Evolutionary conservation across 495 filamentous ascomycete genomes (phyloP).

Genomic region (Neurospora sp.): DNA sequence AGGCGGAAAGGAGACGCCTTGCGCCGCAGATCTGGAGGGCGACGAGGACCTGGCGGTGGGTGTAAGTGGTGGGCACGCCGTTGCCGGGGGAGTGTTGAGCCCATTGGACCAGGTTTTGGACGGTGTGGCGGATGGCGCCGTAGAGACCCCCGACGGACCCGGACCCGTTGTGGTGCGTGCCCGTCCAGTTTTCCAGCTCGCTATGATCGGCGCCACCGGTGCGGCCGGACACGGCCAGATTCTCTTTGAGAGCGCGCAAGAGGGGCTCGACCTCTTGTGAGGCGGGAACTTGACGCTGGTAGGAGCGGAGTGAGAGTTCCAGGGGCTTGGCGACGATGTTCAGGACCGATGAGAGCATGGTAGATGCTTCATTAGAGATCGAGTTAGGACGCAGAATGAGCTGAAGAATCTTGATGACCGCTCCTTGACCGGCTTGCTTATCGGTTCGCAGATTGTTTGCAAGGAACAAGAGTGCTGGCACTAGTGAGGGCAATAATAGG

Average conservation of each 20-base stretch:
- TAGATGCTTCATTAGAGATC: conserved; percentile 67
- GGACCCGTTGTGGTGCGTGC: conserved; percentile 12
- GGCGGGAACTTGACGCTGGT: conserved; percentile 57
- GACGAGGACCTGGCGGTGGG: conserved; percentile 61
- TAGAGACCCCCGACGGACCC: conserved; percentile 50
- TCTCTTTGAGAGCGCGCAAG: conserved; percentile 56
- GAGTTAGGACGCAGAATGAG: conserved; percentile 66
- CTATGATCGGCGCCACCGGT: conserved; percentile 54
- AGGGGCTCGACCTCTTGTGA: conserved; percentile 64
- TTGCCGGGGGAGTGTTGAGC: conserved; percentile 51
- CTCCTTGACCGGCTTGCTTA: conserved; percentile 36
- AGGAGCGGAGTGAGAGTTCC: conserved; percentile 61
- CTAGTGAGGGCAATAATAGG: conserved; percentile 79
- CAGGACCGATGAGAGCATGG: conserved; percentile 74
- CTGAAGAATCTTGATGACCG: conserved; percentile 65
- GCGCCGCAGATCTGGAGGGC: conserved; percentile 64
- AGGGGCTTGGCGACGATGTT: conserved; percentile 72
- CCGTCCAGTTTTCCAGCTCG: conserved; percentile 70
- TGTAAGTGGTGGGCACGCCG: conserved; percentile 64
- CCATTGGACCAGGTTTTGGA: conserved; percentile 68
- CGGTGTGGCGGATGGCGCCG: conserved; percentile 50
- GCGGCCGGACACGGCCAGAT: conserved; percentile 53
- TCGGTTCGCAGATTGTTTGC: conserved; percentile 70
- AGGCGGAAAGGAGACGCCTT: conserved; percentile 43
- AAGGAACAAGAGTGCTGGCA: conserved; percentile 73